Percentiles rank a stretch among this genome's conserved stretches.
Conservation (phyloP, 495 filamentous ascomycete species). For the Penicillium malachiteum region DNA sequence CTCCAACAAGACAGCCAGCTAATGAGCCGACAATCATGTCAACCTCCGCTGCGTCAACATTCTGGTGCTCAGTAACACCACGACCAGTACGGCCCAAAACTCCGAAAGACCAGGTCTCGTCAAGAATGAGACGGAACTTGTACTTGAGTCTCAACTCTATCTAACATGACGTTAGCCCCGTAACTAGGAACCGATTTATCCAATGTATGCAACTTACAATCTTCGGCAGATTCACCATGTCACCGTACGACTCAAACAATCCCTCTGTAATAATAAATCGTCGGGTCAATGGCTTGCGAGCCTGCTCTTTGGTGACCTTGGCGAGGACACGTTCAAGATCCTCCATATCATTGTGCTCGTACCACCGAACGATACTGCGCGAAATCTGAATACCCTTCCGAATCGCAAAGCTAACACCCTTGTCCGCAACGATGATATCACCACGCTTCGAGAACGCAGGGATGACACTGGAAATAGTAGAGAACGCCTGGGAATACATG, state of each 20-base stretch:
- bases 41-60: slow-evolving; percentile 84
- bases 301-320: slow-evolving; percentile 83
- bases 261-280: slow-evolving; percentile 97
- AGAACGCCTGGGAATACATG: slow-evolving; percentile 92
- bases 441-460: slow-evolving; percentile 95
- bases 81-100: slow-evolving; percentile 87
- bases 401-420: slow-evolving; percentile 89
- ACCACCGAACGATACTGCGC: slow-evolving; percentile 86
- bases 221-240: slow-evolving; percentile 79
- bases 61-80: slow-evolving; percentile 91
- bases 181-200: background rate
- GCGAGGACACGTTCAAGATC: slow-evolving; percentile 85
- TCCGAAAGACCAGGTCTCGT: slow-evolving; percentile 96
- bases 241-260: slow-evolving; percentile 86
- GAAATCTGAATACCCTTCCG: slow-evolving; percentile 92
- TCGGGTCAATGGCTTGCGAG: slow-evolving; percentile 82
- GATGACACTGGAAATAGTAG: slow-evolving; percentile 90
- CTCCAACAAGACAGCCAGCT: slow-evolving; percentile 83
- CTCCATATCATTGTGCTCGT: slow-evolving; percentile 93
- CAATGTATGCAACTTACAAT: slow-evolving; percentile 56
- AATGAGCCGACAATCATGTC: slow-evolving; percentile 97
- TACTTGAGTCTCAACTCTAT: slow-evolving; percentile 89
- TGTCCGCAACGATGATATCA: slow-evolving; percentile 98
- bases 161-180: slow-evolving; percentile 35
- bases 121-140: slow-evolving; percentile 95